Conservation (phyloP, 768 basidiomycete genomes). For the Suillus hirtellus region DNA sequence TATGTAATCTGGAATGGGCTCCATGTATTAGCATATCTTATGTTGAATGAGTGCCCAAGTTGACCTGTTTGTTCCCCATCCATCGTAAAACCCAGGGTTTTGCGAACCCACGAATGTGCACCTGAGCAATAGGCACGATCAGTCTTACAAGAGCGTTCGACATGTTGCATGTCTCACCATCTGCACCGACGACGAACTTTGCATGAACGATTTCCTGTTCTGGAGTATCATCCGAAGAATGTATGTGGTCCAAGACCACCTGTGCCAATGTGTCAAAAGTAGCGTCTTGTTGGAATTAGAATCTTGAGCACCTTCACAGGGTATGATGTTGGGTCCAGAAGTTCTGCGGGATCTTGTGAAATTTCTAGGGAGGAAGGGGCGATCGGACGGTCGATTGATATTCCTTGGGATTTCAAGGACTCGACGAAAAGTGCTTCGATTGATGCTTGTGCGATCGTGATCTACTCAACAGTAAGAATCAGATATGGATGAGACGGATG, state of each 20-base stretch:
- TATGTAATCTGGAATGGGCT: slow-evolving; percentile 52
- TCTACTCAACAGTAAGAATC: slow-evolving; percentile 19
- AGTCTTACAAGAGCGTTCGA: background rate
- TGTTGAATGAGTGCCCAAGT: background rate
- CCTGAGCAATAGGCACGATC: slow-evolving; percentile 24
- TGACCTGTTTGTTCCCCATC: slow-evolving; percentile 50
- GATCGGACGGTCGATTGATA: slow-evolving; percentile 38
- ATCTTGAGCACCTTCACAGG: slow-evolving; percentile 30
- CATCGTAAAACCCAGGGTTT: slow-evolving; percentile 44
- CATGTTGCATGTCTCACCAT: slow-evolving; percentile 25
- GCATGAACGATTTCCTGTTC: slow-evolving; percentile 36
- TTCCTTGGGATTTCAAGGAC: slow-evolving; percentile 33
- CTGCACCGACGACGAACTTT: slow-evolving; percentile 38
- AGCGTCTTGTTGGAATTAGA: background rate
- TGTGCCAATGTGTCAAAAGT: background rate
- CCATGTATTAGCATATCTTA: background rate
- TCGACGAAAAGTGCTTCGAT: slow-evolving; percentile 45
- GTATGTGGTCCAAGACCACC: slow-evolving; percentile 9
- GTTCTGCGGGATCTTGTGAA: slow-evolving; percentile 37
- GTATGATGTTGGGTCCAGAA: slow-evolving; percentile 33
- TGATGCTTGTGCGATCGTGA: slow-evolving; percentile 42
- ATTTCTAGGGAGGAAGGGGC: slow-evolving; percentile 33
- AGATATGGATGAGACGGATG: background rate
- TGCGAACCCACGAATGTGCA: slow-evolving; percentile 50
- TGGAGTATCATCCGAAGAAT: slow-evolving; percentile 21